These are phyloP conservation scores for Erythrophleum fordii DNA, from an alignment of 306 rosid genomes.

Conservation along the genomic window DNA sequence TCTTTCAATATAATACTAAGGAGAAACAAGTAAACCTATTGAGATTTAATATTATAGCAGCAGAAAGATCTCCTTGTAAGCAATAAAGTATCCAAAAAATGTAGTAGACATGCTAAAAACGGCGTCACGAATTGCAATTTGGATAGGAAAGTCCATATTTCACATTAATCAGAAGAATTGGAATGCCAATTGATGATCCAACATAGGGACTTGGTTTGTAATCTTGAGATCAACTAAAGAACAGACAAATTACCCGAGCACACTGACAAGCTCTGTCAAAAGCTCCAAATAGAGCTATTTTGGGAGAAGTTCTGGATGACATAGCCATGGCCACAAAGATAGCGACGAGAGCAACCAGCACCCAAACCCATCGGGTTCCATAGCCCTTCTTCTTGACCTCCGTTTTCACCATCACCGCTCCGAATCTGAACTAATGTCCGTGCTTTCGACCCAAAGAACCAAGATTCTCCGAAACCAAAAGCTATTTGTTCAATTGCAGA, in stretches of 20 bases:
- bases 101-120: not conserved
- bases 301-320: slow-evolving; percentile 55
- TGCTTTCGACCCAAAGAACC: slow-evolving; percentile 1
- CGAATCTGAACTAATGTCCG: slow-evolving; percentile 19
- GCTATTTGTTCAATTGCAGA: not conserved
- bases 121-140: not conserved
- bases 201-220: not conserved
- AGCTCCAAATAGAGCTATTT: slow-evolving; percentile 56
- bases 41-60: not conserved
- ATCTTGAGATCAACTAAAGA: not conserved
- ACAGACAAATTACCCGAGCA: slow-evolving; percentile 55
- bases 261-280: slow-evolving; percentile 67
- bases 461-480: slow-evolving; percentile 21
- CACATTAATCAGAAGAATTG: not conserved
- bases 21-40: not conserved
- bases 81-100: not conserved
- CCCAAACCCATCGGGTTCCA: slow-evolving; percentile 62
- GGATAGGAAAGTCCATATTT: slow-evolving; percentile 28
- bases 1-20: not conserved
- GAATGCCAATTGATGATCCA: not conserved
- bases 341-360: slow-evolving; percentile 57
- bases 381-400: slow-evolving; percentile 49
- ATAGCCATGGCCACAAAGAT: slow-evolving; percentile 63
- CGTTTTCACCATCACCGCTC: slow-evolving; percentile 45
- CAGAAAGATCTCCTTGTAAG: not conserved